phyloP scores from a whole-genome alignment of 345 rosid genomes.

The Microcos paniculata region DNA sequence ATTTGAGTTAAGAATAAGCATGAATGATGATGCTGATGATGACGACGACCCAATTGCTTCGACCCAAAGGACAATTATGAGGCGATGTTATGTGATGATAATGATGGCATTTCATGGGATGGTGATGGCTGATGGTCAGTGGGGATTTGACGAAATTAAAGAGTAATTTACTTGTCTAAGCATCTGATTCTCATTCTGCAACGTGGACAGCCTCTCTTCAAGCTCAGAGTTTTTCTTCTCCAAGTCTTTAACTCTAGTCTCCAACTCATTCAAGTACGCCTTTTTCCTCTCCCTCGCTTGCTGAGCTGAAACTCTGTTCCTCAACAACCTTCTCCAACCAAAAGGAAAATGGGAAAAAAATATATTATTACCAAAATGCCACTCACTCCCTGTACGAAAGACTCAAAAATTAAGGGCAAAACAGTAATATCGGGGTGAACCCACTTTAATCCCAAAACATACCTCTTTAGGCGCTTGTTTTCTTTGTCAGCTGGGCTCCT shows the following conservation, averaged over 20 bases:
- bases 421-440: background rate
- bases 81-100: background rate
- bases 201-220: constrained; percentile 84
- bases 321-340: constrained; percentile 64
- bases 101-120: background rate
- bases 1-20: background rate
- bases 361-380: constrained; percentile 19
- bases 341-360: too few species aligned
- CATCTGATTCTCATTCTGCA: constrained; percentile 98
- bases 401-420: background rate
- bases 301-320: constrained; percentile 99
- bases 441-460: background rate
- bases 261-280: constrained; percentile 81
- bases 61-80: background rate
- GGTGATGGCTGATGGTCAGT: background rate
- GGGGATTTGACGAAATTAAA: background rate
- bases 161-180: constrained; percentile 73
- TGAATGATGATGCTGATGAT: background rate
- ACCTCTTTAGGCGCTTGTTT: constrained; percentile 88
- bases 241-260: constrained; percentile 74
- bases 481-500: constrained; percentile 92
- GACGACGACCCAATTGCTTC: background rate
- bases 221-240: constrained; percentile 91
- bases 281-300: constrained; percentile 99
- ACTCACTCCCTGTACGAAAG: background rate